phyloP scores from a whole-genome alignment of 371 early-diverging fungal species.

The Aphelidium insulamus region DNA sequence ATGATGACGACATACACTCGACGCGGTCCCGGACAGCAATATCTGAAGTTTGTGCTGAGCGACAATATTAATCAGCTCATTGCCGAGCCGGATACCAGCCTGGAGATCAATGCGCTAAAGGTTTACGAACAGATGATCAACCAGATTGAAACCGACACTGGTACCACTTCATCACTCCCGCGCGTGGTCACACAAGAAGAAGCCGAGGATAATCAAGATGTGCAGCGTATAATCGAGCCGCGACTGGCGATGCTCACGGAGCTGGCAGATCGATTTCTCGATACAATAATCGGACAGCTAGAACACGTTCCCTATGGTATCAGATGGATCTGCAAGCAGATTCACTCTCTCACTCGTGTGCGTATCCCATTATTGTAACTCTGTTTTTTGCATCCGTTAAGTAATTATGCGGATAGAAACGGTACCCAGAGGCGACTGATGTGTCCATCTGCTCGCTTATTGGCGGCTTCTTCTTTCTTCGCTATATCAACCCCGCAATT shows the following conservation, averaged over 20 bases:
- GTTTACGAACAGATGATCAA: slow-evolving; percentile 70
- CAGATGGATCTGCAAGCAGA: slow-evolving; percentile 96
- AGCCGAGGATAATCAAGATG: slow-evolving; percentile 48
- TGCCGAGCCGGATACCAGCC: slow-evolving; percentile 43
- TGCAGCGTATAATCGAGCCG: slow-evolving; percentile 57
- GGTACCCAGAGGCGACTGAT: slow-evolving; percentile 72
- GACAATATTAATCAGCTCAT: slow-evolving; percentile 53
- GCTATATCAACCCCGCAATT: slow-evolving; percentile 92
- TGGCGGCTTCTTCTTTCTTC: slow-evolving; percentile 89
- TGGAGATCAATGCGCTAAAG: slow-evolving; percentile 76
- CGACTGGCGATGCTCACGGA: slow-evolving; percentile 61
- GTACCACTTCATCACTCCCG: slow-evolving; percentile 29
- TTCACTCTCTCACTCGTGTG: slow-evolving; percentile 70
- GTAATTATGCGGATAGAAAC: slow-evolving; percentile 18
- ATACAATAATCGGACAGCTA: slow-evolving; percentile 52
- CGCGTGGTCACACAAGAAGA: slow-evolving; percentile 52
- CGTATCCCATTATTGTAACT: slow-evolving; percentile 1
- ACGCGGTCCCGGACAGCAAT: slow-evolving; percentile 79
- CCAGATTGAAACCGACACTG: slow-evolving; percentile 38
- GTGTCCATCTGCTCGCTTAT: slow-evolving; percentile 73
- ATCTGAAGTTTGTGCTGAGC: slow-evolving; percentile 65
- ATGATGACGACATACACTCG: slow-evolving; percentile 91
- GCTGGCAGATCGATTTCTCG: slow-evolving; percentile 56
- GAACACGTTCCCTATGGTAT: slow-evolving; percentile 82
- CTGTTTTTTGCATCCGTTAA: not conserved